Evolutionary conservation across 345 rosid genomes (phyloP).

Genomic region (Eucalyptus paniculata): DNA sequence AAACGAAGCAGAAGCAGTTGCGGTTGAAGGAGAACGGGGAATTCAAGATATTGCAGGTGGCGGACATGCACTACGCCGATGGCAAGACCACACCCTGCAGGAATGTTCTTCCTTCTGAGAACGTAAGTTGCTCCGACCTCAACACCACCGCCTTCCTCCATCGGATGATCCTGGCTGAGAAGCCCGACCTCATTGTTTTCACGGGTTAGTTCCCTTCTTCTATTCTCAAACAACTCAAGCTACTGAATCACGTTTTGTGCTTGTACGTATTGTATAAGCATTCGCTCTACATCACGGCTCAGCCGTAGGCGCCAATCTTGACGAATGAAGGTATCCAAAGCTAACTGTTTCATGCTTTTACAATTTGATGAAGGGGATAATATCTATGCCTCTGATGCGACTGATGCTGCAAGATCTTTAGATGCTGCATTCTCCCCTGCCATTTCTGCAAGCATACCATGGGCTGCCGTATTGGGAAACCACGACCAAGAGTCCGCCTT

Average conservation of each 20-base stretch:
- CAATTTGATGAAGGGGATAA: slow-evolving; percentile 19
- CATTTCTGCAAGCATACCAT: no score
- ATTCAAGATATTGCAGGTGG: slow-evolving; percentile 83
- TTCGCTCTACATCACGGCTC: neutral
- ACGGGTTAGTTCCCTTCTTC: slow-evolving; percentile 33
- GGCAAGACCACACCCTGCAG: slow-evolving; percentile 47
- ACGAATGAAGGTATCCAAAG: neutral
- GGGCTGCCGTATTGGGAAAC: no score
- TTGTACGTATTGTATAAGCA: neutral
- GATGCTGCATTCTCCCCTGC: no score
- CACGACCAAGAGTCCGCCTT: no score
- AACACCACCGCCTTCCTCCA: slow-evolving; percentile 65
- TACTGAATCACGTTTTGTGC: neutral
- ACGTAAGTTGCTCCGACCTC: slow-evolving; percentile 63
- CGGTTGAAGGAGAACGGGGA: slow-evolving; percentile 43
- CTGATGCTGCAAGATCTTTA: no score
- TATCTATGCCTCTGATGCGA: no score
- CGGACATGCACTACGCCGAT: slow-evolving; percentile 82
- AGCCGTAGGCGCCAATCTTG: neutral
- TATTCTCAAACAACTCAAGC: neutral
- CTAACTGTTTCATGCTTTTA: neutral
- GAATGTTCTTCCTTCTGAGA: slow-evolving; percentile 40
- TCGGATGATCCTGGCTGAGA: slow-evolving; percentile 71
- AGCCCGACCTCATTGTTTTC: slow-evolving; percentile 75
- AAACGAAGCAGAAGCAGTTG: slow-evolving; percentile 7